Percentiles rank a stretch among this genome's conserved stretches.
Evolutionary conservation across 2,329 filamentous ascomycete genomes (phyloP).

Genomic region (Xylariaceae sp.): DNA sequence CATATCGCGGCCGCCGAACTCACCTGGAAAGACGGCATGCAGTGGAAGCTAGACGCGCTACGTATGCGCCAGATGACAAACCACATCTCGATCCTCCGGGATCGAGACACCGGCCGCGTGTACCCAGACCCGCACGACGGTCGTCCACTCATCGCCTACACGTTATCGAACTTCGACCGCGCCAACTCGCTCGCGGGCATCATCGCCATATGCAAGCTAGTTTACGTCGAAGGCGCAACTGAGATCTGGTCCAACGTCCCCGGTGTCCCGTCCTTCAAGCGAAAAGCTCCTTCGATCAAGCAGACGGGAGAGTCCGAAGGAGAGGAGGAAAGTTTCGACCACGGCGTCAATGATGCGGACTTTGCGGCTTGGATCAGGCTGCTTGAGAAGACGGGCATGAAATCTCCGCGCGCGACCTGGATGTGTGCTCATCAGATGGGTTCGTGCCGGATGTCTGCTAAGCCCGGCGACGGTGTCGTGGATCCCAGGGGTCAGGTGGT

Average conservation of each 20-base stretch:
- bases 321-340: conserved; percentile 21
- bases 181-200: conserved; percentile 68
- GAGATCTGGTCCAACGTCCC: conserved; percentile 69
- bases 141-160: conserved; percentile 64
- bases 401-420: conserved; percentile 51
- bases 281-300: conserved; percentile 12
- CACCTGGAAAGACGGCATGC: conserved; percentile 63
- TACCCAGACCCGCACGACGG: conserved; percentile 68
- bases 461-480: conserved; percentile 51
- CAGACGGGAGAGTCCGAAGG: conserved; percentile 5
- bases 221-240: conserved; percentile 72
- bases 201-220: conserved; percentile 68
- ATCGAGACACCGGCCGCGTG: conserved; percentile 71
- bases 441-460: conserved; percentile 65
- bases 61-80: conserved; percentile 65
- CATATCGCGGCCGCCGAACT: conserved; percentile 58
- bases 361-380: conserved; percentile 60
- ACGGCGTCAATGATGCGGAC: conserved; percentile 52
- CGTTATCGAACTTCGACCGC: conserved; percentile 66
- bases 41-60: conserved; percentile 68
- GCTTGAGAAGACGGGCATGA: conserved; percentile 46
- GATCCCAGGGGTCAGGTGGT: conserved; percentile 55
- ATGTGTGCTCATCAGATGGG: conserved; percentile 80
- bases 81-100: conserved; percentile 71
- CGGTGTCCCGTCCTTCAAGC: conserved; percentile 59